Base-by-base conservation (phyloP, 306 rosid species). In the Casuarina cunninghamiana region DNA sequence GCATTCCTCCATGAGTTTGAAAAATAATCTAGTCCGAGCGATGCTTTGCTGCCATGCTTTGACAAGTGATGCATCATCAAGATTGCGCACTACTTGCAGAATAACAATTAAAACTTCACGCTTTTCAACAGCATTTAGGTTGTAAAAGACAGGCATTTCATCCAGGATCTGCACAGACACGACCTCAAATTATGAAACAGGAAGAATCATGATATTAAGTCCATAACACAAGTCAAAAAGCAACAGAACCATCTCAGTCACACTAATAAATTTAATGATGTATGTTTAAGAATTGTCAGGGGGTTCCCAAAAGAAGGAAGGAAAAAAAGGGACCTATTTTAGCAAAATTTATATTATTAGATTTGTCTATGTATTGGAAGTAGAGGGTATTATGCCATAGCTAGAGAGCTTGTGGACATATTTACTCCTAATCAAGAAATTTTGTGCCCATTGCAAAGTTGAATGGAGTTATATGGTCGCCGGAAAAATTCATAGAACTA, bases 21-120 rank as follows among this genome's bases (percentile, higher is more conserved):
- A 95, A 82, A 95, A 95, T 80, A 92, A 89, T 93, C 97, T 91
- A 70, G 98, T 95, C 68, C 98, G 85, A 26, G 98, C 97, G 74
- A 95, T 87, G 89, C 91, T 92, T 83, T 89, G 97, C 80, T 95
- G 97, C 97, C 98, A 95, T 68, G 98, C 96, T 89, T 95, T 95
- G 74, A 86, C 87, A 75, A 95, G 97, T 70, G 98, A 92, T 73
- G 87, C 81, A 80, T 91, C 98, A 78, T 95, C 98, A 75, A 95
- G 97, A 82, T 93, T 92, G 63, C 98, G 93, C 58, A 95, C 98
- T 82, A 95, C 91, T 95, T 89, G 97, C 86, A 95, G 75, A 89
- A 89, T 89, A 61, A 91, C 91, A 60, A 91, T 86, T 58, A 93
- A 82, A 73, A 92, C 97, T 88, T 95, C 98, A 45, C 97, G 96